phyloP scores from a whole-genome alignment of 768 basidiomycete genomes.

The Boletus rufocinnamomeus region DNA sequence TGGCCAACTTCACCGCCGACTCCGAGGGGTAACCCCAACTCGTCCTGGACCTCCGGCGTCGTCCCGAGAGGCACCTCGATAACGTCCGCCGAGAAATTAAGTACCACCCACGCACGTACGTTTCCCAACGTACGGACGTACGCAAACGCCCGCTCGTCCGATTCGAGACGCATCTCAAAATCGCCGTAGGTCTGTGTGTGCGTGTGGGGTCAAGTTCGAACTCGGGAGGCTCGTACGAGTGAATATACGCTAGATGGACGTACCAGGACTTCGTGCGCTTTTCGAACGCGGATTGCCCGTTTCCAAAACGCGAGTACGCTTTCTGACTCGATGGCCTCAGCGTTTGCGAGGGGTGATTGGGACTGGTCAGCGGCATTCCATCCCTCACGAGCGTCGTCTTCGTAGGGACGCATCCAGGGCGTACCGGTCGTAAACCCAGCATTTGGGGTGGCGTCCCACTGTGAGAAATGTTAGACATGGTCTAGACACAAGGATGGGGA shows the following conservation, averaged over 20 bases:
- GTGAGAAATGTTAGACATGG: not conserved
- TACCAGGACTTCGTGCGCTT: slow-evolving; percentile 56
- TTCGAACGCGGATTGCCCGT: slow-evolving; percentile 52
- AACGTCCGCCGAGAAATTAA: slow-evolving; percentile 46
- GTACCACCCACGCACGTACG: slow-evolving; percentile 40
- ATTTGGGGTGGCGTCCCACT: slow-evolving; percentile 60
- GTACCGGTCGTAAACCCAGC: slow-evolving; percentile 65
- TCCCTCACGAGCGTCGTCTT: slow-evolving; percentile 49
- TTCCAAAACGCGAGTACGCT: slow-evolving; percentile 68
- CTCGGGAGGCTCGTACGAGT: not conserved
- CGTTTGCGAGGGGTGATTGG: not conserved
- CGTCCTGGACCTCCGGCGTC: no score
- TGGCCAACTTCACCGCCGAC: not conserved
- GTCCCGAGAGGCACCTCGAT: slow-evolving; percentile 17
- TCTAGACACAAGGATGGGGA: not conserved
- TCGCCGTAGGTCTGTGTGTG: slow-evolving; percentile 56
- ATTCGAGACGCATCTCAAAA: slow-evolving; percentile 50
- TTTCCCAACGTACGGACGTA: slow-evolving; percentile 47
- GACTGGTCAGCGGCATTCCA: slow-evolving; percentile 50
- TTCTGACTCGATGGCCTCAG: slow-evolving; percentile 29
- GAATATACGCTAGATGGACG: slow-evolving; percentile 6
- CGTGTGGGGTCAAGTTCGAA: not conserved
- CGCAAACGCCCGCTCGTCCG: slow-evolving; percentile 54
- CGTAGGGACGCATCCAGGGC: slow-evolving; percentile 78
- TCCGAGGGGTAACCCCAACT: slow-evolving; percentile 4